Percentiles rank a stretch among this genome's conserved stretches.
Evolutionary conservation across 1,284 basidiomycete genomes (phyloP).

Genomic region (Megacollybia platyphylla): DNA sequence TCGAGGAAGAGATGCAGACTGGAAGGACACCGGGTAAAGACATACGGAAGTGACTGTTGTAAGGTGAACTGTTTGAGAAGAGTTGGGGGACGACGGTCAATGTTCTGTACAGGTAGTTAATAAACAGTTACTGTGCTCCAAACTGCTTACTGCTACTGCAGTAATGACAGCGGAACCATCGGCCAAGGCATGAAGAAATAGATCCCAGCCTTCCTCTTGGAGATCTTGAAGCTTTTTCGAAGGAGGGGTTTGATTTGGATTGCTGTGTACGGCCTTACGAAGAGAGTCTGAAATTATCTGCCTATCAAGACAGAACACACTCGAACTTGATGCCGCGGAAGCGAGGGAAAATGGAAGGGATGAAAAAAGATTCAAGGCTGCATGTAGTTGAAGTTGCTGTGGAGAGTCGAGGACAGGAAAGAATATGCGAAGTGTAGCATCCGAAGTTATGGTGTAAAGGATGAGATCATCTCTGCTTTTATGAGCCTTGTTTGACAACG

Average conservation of each 20-base stretch:
- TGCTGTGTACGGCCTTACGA: conserved; percentile 20
- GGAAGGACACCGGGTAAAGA: conserved; percentile 29
- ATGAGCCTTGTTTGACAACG: conserved; percentile 3
- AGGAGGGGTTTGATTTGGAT: conserved; percentile 27
- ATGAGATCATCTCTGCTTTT: conserved; percentile 55
- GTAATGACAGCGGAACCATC: conserved; percentile 65
- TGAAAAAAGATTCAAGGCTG: conserved; percentile 54
- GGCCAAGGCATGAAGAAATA: conserved; percentile 60
- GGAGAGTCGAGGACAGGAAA: conserved; percentile 81
- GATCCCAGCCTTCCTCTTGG: conserved; percentile 61
- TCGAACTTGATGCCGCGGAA: conserved; percentile 25
- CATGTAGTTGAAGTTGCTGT: conserved; percentile 74
- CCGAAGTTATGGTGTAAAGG: conserved; percentile 65
- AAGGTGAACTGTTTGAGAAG: conserved; percentile 68
- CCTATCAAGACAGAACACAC: conserved; percentile 52
- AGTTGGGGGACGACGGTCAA: conserved; percentile 83
- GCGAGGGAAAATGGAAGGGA: conserved; percentile 30
- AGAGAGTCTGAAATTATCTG: conserved; percentile 41
- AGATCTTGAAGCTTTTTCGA: conserved; percentile 43
- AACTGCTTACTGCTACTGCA: conserved; percentile 55
- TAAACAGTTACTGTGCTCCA: neutral
- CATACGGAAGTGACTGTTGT: conserved; percentile 42
- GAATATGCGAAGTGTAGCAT: conserved; percentile 73
- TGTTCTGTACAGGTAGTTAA: conserved; percentile 40
- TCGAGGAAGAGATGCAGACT: conserved; percentile 45